phyloP scores from a whole-genome alignment of 1,284 basidiomycete species.

The Tilletia indica region DNA sequence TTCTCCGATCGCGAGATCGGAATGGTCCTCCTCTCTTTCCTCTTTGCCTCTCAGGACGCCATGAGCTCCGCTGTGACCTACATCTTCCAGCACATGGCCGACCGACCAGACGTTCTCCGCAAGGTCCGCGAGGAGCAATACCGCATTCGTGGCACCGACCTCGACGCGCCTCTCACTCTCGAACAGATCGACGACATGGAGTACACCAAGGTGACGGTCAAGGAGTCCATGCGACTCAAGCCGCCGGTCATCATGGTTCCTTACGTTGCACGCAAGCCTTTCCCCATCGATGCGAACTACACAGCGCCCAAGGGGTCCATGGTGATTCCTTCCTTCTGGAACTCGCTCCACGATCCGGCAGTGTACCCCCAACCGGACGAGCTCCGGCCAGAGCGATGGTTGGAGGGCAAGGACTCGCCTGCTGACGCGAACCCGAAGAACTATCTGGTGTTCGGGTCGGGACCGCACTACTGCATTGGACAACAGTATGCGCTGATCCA shows the following conservation, averaged over 20 bases:
- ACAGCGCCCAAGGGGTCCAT: slow-evolving; percentile 87
- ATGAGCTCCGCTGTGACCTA: slow-evolving; percentile 82
- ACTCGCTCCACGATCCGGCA: slow-evolving; percentile 80
- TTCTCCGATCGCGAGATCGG: slow-evolving; percentile 94
- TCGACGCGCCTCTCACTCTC: slow-evolving; percentile 76
- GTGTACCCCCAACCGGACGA: slow-evolving; percentile 84
- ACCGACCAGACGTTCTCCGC: slow-evolving; percentile 81
- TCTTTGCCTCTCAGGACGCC: slow-evolving; percentile 96
- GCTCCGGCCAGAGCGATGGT: slow-evolving; percentile 87
- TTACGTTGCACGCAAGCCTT: slow-evolving; percentile 82
- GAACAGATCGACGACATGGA: slow-evolving; percentile 90
- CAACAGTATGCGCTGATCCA: slow-evolving; percentile 91
- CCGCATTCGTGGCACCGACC: slow-evolving; percentile 74
- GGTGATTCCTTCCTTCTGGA: slow-evolving; percentile 94
- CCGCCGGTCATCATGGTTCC: slow-evolving; percentile 80
- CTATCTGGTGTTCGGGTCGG: slow-evolving; percentile 91
- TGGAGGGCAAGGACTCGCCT: slow-evolving; percentile 70
- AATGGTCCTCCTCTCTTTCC: slow-evolving; percentile 87
- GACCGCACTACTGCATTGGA: slow-evolving; percentile 80
- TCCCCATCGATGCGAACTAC: slow-evolving; percentile 86
- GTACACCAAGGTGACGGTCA: slow-evolving; percentile 85
- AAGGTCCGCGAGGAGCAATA: slow-evolving; percentile 92
- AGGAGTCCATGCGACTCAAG: slow-evolving; percentile 84
- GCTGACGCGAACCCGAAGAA: slow-evolving; percentile 88
- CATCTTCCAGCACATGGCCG: slow-evolving; percentile 91